Base-by-base conservation (phyloP, 192 early-diverging fungal genomes). In the Coemansia nantahalensis region DNA sequence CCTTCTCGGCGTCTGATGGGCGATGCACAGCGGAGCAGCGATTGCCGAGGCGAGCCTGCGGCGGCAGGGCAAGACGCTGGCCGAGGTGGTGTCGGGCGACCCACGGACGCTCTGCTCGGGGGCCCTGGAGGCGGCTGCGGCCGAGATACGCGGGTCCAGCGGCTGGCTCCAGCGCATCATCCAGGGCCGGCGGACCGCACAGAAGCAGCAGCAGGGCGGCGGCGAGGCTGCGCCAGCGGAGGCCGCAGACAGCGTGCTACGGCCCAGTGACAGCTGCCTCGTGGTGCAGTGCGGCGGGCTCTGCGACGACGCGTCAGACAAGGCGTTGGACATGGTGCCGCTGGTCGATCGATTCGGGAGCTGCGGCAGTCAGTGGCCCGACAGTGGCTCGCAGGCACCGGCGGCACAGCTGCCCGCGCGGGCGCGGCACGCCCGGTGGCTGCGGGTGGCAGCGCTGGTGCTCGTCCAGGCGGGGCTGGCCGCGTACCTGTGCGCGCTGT, bases 81-180 rank as follows among this genome's bases (percentile, higher is more conserved):
- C 50, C 1, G 30, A 41, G 9, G 6, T 39, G 16, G 38, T 31
- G 14, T 40, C 39, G n/a, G 31, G 39, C 15, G 24, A 10, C 17
- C 48, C 41, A 15, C 33, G 31, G n/a, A 8, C 39, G 18, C 18
- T 39, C n/a, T 31, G 42, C 16, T 60, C 56, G 10, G 32, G 41
- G 8, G 37, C 48, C 3, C 23, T 70, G 13, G 59, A 70, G 30
- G 39, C 47, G 4, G 17, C 42, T 5, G 51, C 55, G 0, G 15
- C 30, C 33, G 56, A 53, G 26, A 70, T 70, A 4, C 54, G 68
- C 11, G 26, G 19, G 9, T 58, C 56, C 12, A 34, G 46, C 22
- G 45, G 24, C 39, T 70, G 68, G 68, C 46, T 70, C 17, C 36
- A 48, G 9, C 34, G 23, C 22, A 50, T 70, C 26, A 51, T 41